Evolutionary conservation across 805 yeast species (phyloP), one percentile per base, ranked within the genome.

Genomic region (Cyberlindnera japonica): DNA sequence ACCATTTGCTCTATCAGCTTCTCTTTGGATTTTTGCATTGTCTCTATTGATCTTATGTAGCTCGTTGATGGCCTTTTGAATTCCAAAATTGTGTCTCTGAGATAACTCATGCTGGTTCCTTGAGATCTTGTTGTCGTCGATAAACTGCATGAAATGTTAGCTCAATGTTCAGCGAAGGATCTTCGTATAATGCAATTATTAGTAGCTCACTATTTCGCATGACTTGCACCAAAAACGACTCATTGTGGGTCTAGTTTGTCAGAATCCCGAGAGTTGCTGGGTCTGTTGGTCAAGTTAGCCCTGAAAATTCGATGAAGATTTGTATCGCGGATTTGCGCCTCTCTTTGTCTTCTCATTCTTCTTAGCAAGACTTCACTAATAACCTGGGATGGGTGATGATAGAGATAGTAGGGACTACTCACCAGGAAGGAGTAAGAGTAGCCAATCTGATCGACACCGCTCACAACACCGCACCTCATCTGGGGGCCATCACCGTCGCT

Each of bases 91-190:
- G 44, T 68, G 73, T 31, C 55, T 59, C 4, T 49, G 19, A 5
- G 66, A 58, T 6, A 51, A 41, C 38, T 65, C 71, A 49, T 68
- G 72, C 33, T 49, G 55, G 23, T 48, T 37, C 33, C 58, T 52
- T 4, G 60, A 50, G 32, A 64, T 47, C 37, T 62, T 58, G 23
- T 62, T 51, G 28, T 61, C 68, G 31, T 63, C 68, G 10, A 67
- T 64, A 44, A 65, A 68, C 71, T 67, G 28, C 10, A 18, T 18
- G 11, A 6, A 11, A 14, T 35, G 39, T 40, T 24, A 36, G 35
- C 19, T 34, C 6, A 19, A 12, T 5, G 30, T 10, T 29, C 25
- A 15, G 14, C 9, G n/a, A n/a, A n/a, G n/a, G n/a, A n/a, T n/a
- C n/a, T n/a, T n/a, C 13, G 4, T 12, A 42, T 11, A 17, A 11